Conservation (phyloP, 148 eudicot genomes). For the Limonium bicolor region DNA sequence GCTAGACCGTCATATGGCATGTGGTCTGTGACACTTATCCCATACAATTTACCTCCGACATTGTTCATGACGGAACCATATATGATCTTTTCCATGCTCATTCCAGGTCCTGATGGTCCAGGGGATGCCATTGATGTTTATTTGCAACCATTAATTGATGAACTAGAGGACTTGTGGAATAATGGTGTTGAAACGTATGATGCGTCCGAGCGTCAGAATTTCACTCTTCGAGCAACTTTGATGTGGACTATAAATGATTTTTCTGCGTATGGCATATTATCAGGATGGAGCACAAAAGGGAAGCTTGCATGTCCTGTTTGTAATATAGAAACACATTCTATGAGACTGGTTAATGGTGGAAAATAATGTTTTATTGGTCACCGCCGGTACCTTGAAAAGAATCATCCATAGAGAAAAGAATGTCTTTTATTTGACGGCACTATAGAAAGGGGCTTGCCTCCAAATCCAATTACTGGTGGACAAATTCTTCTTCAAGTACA, state of each 20-base stretch:
- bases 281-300: conserved; percentile 11
- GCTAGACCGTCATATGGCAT: conserved; percentile 1
- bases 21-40: conserved; percentile 7
- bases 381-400: not conserved
- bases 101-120: conserved; percentile 12
- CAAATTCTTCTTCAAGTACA: not conserved
- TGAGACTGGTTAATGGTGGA: not conserved
- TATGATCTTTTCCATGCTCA: conserved; percentile 9
- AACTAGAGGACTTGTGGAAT: conserved; percentile 13
- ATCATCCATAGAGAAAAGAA: conserved; percentile 7
- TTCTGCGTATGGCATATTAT: conserved; percentile 17
- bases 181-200: conserved; percentile 15
- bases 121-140: conserved; percentile 13
- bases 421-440: conserved; percentile 2
- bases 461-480: not conserved
- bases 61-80: conserved; percentile 1
- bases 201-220: conserved; percentile 3
- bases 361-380: conserved; percentile 5
- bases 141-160: conserved; percentile 10
- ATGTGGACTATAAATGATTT: conserved; percentile 23
- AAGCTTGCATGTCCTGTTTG: not conserved
- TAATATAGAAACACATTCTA: not conserved
- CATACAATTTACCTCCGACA: conserved; percentile 5
- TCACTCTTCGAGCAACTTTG: conserved; percentile 2
- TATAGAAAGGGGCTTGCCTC: not conserved